phyloP scores from a whole-genome alignment of 176 grass and related monocot genomes.

The Leersia perrieri region DNA sequence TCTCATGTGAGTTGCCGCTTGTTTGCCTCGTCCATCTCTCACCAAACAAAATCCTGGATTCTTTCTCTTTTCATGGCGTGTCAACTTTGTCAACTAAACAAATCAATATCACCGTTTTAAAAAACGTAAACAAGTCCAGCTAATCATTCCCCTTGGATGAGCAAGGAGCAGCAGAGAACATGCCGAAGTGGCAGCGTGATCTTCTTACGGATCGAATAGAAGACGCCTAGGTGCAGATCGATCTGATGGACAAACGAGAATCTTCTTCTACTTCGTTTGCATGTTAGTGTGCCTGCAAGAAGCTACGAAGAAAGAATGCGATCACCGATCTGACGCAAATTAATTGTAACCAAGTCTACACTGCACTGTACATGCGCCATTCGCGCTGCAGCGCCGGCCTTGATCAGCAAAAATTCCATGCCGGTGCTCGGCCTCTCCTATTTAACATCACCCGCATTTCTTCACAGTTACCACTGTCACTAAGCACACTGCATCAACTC shows the following conservation, averaged over 20 bases:
- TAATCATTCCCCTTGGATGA: constrained; percentile 1
- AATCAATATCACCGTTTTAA: background rate
- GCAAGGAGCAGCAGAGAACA: background rate
- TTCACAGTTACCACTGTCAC: background rate
- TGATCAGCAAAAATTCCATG: background rate
- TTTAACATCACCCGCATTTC: constrained; percentile 13
- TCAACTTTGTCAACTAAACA: constrained; percentile 10
- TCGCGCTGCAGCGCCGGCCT: background rate
- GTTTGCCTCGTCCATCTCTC: background rate
- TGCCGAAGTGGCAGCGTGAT: background rate
- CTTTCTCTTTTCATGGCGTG: background rate
- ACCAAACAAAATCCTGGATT: background rate
- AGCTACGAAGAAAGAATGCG: background rate
- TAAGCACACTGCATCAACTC: background rate
- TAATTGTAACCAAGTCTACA: constrained; percentile 29
- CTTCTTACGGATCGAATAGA: constrained; percentile 15
- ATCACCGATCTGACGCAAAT: constrained; percentile 25
- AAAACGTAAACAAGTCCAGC: background rate
- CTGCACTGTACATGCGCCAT: constrained; percentile 1
- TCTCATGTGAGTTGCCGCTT: constrained; percentile 31
- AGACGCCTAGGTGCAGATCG: constrained; percentile 20
- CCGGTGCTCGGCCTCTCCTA: constrained; percentile 5
- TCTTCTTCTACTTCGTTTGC: background rate
- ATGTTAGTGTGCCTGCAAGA: background rate
- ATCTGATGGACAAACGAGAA: constrained; percentile 7